Base-by-base conservation (phyloP, 805 yeast genomes). In the Candida piceae region DNA sequence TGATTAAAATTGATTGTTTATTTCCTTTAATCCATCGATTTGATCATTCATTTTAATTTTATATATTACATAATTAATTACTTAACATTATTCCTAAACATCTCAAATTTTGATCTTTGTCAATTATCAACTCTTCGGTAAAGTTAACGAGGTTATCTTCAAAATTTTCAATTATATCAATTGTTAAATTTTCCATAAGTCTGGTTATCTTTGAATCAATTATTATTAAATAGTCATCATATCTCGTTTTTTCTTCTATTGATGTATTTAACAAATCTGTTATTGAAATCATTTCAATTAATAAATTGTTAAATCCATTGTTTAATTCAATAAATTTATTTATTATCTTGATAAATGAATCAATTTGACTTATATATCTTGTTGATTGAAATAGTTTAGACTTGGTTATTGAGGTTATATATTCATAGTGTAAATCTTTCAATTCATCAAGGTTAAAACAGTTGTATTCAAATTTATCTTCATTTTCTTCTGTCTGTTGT, bases 361-460 rank as follows among this genome's bases (percentile, higher is more conserved):
- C 64, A 27, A 72, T 49, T 27, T 72, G 72, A 6, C 62, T 62
- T 8, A 74, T 63, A 40, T 67, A 73, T 18, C 55, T 56, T 13
- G 45, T 48, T 8, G 57, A 49, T 34, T 57, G 60, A 27, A 67
- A 53, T 8, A 70, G 40, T 34, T 60, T 61, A 36, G 62, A 59
- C 12, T 61, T 50, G 2, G 69, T 60, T 16, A 69, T 64, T 1
- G 63, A 54, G 2, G 26, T 31, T n/a, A 68, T 52, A 39, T 63
- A 68, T 2, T 47, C 37, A 4, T 52, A 33, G 42, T 69, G 72
- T 2, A 60, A 29, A 3, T 39, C 16, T 9, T 64, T 60, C 10
- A 80, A 49, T 29, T 76, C 78, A 44, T 78, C 80, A 33, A 80
- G 55, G 10, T 74, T 68, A 31, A 61, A 60, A 13, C 60, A 63